These are phyloP conservation scores for Clonostachys byssicola DNA, from an alignment of 2,329 filamentous ascomycete genomes.

Conservation along the genomic window DNA sequence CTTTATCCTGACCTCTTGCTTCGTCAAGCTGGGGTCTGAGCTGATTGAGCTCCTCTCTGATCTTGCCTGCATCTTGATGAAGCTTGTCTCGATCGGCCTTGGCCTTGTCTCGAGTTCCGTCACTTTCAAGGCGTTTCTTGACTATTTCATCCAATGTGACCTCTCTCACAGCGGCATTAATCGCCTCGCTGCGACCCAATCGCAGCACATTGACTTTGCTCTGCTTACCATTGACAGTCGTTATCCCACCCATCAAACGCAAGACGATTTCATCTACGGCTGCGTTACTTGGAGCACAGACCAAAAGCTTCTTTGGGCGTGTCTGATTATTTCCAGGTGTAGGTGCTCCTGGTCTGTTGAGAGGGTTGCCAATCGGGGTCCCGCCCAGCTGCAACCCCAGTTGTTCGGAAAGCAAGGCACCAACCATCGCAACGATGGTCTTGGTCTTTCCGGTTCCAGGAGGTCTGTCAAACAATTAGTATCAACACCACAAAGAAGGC, in stretches of 20 bases:
- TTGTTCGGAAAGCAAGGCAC: conserved; percentile 57
- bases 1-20: conserved; percentile 50
- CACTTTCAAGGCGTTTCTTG: conserved; percentile 62
- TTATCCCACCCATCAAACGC: conserved; percentile 83
- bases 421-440: conserved; percentile 94
- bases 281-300: conserved; percentile 98
- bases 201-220: conserved; percentile 85
- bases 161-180: conserved; percentile 83
- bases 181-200: conserved; percentile 84
- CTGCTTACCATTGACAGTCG: conserved; percentile 65
- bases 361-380: conserved; percentile 4
- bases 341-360: conserved; percentile 19
- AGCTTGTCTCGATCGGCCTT: conserved; percentile 53
- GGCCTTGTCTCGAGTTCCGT: conserved; percentile 53
- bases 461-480: conserved; percentile 33
- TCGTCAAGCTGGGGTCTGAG: conserved; percentile 70
- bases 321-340: conserved; percentile 10
- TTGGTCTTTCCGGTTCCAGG: conserved; percentile 98
- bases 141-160: conserved; percentile 94
- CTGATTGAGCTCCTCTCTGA: conserved; percentile 71
- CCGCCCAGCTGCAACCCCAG: conserved; percentile 11
- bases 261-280: conserved; percentile 95
- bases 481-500: conserved; percentile 35
- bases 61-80: conserved; percentile 60
- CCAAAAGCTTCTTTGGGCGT: conserved; percentile 76